A percentile compares a stretch with the other conserved stretches of the same genome.
Evolutionary conservation across 2,329 filamentous ascomycete species (phyloP).

Genomic region (Alternaria panax): DNA sequence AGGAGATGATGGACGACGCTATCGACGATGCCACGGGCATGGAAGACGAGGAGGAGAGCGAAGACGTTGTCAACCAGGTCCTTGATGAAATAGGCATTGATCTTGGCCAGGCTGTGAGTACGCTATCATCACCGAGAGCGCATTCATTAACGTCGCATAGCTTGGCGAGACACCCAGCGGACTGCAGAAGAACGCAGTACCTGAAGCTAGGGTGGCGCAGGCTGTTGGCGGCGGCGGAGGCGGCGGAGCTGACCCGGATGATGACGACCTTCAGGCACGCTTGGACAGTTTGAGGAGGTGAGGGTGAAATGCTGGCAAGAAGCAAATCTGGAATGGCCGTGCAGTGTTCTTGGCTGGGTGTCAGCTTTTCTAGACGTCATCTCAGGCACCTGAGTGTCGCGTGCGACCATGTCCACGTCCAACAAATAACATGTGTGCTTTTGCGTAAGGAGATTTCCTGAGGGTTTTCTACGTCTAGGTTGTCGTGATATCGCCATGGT

Average conservation of each 20-base stretch:
- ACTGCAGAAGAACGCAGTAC: conserved; percentile 74
- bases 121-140: neutral
- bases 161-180: conserved; percentile 90
- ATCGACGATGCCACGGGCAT: conserved; percentile 96
- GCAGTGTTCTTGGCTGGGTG: neutral
- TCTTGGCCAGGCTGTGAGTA: conserved; percentile 81
- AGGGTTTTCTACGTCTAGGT: neutral
- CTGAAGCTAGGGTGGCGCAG: conserved; percentile 83
- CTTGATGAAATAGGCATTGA: conserved; percentile 97
- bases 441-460: neutral
- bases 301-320: conserved; percentile 11
- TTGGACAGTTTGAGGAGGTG: conserved; percentile 80
- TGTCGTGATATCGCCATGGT: neutral
- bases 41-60: conserved; percentile 90
- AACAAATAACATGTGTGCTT: neutral
- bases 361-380: neutral
- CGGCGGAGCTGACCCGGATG: conserved; percentile 74
- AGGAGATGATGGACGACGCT: conserved; percentile 99
- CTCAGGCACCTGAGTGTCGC: neutral
- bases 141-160: conserved; percentile 57
- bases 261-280: conserved; percentile 92
- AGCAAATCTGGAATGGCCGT: conserved; percentile 1
- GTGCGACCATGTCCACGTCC: neutral
- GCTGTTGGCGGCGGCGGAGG: conserved; percentile 68
- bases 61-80: conserved; percentile 96